Conservation (phyloP, 78 protist genomes). For the Polysphondylium violaceum region DNA sequence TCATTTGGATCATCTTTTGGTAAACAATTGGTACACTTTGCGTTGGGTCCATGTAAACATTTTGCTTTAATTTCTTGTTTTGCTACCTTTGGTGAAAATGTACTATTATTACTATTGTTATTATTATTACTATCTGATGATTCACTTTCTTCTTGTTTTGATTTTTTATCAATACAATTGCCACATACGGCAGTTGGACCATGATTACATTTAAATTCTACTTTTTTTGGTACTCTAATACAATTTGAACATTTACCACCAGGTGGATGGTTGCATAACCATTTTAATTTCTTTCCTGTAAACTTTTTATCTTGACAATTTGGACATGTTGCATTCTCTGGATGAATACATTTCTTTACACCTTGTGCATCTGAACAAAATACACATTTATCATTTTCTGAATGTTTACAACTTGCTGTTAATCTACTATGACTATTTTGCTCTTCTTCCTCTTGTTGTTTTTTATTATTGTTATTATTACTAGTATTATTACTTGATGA, state of each 20-base stretch:
- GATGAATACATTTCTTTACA: constrained; percentile 46
- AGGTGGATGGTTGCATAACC: constrained; percentile 71
- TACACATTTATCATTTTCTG: constrained; percentile 59
- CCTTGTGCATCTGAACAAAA: constrained; percentile 74
- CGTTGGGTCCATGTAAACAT: constrained; percentile 74
- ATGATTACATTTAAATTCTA: constrained; percentile 53
- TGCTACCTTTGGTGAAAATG: not conserved
- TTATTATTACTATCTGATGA: not conserved
- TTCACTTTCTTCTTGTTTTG: not conserved
- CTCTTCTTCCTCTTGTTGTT: not conserved
- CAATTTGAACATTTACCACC: constrained; percentile 60
- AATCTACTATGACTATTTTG: constrained; percentile 12
- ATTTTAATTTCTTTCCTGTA: constrained; percentile 58
- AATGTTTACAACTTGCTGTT: constrained; percentile 63
- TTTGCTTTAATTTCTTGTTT: constrained; percentile 5
- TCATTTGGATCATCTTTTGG: constrained; percentile 78
- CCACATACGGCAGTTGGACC: constrained; percentile 43
- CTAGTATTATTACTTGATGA: not conserved
- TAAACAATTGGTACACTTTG: constrained; percentile 70
- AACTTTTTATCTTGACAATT: constrained; percentile 72
- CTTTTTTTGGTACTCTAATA: constrained; percentile 48
- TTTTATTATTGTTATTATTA: not conserved
- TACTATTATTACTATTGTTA: constrained; percentile 6
- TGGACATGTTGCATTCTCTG: constrained; percentile 68
- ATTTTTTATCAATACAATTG: constrained; percentile 59